Conservation (phyloP, 768 basidiomycete species). For the Boletus rubescentipes region DNA sequence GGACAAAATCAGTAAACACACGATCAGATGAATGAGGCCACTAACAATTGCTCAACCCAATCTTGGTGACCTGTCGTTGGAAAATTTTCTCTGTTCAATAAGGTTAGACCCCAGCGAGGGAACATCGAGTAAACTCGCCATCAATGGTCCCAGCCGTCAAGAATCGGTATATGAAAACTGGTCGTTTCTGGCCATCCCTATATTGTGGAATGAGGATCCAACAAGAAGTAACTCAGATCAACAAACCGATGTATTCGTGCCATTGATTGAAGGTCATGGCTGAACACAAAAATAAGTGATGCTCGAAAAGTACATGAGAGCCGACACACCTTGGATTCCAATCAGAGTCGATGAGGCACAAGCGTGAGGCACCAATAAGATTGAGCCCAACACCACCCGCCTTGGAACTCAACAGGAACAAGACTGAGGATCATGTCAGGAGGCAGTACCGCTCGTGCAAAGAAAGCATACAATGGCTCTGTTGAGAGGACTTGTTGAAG, state of each 20-base stretch:
- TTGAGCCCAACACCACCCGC: slow-evolving; percentile 96
- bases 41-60: slow-evolving; percentile 85
- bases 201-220: slow-evolving; percentile 10
- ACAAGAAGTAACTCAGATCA: neutral
- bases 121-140: slow-evolving; percentile 43
- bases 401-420: slow-evolving; percentile 93
- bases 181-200: slow-evolving; percentile 92
- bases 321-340: slow-evolving; percentile 82
- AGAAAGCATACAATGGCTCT: slow-evolving; percentile 57
- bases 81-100: slow-evolving; percentile 74
- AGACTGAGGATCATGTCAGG: slow-evolving; percentile 46
- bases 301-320: neutral
- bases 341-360: slow-evolving; percentile 86
- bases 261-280: slow-evolving; percentile 95
- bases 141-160: slow-evolving; percentile 89
- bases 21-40: slow-evolving; percentile 15
- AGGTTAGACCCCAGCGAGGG: neutral
- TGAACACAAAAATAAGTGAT: slow-evolving; percentile 27
- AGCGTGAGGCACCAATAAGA: slow-evolving; percentile 84
- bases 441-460: neutral
- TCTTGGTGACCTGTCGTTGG: slow-evolving; percentile 92
- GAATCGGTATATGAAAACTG: slow-evolving; percentile 88
- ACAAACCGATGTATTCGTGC: slow-evolving; percentile 88
- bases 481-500: slow-evolving; percentile 81
- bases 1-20: slow-evolving; percentile 9